Conservation (phyloP, 805 yeast genomes). For the Jamesozyma piceae region DNA sequence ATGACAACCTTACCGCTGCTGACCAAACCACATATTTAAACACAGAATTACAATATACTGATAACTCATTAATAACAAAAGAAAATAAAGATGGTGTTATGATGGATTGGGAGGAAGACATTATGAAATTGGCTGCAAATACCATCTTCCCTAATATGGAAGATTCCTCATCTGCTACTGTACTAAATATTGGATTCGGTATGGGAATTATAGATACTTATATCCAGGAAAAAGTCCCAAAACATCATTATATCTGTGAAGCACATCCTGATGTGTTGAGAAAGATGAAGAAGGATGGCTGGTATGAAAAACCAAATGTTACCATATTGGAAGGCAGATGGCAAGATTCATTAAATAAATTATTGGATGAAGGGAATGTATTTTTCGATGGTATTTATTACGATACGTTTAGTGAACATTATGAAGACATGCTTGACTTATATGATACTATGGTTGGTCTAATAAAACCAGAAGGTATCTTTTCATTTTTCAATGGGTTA, state of each 20-base stretch:
- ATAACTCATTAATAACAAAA: conserved; percentile 62
- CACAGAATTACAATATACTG: conserved; percentile 55
- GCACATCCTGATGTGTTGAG: conserved; percentile 87
- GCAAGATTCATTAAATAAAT: conserved; percentile 69
- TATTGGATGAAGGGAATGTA: conserved; percentile 50
- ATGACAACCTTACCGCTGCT: conserved; percentile 57
- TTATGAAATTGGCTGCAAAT: conserved; percentile 76
- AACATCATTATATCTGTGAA: conserved; percentile 74
- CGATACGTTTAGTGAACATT: conserved; percentile 90
- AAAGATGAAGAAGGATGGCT: conserved; percentile 63
- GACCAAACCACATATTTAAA: conserved; percentile 55
- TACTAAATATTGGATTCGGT: conserved; percentile 88
- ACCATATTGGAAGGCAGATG: conserved; percentile 79
- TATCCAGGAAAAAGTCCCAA: conserved; percentile 44
- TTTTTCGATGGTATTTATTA: conserved; percentile 87
- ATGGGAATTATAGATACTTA: conserved; percentile 89
- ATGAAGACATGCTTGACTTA: conserved; percentile 76
- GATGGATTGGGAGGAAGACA: conserved; percentile 91
- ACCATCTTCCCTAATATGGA: conserved; percentile 38
- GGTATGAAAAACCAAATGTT: conserved; percentile 70
- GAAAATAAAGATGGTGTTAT: conserved; percentile 80
- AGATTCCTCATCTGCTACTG: conserved; percentile 33
- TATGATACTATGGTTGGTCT: conserved; percentile 77
- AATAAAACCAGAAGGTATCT: conserved; percentile 70
- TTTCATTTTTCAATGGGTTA: conserved; percentile 86